A percentile compares a stretch with the other conserved stretches of the same genome.
phyloP scores from a whole-genome alignment of 495 filamentous ascomycete genomes.

The Margaritispora aquatica region DNA sequence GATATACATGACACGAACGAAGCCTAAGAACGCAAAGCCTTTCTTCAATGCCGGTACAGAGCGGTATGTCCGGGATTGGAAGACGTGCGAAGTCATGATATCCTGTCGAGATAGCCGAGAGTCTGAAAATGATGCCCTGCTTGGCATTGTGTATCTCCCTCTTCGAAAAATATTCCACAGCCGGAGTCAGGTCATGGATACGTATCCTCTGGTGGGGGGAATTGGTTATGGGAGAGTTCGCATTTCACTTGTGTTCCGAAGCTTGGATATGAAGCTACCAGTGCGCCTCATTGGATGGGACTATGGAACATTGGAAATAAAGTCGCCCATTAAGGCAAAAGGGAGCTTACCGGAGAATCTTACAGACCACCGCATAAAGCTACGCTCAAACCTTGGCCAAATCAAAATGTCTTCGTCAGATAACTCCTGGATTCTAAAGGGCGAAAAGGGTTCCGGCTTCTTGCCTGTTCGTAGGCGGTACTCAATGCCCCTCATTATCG shows the following conservation, averaged over 20 bases:
- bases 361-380: slow-evolving; percentile 41
- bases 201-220: slow-evolving; percentile 54
- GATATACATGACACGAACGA: slow-evolving; percentile 63
- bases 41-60: slow-evolving; percentile 78
- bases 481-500: slow-evolving; percentile 48
- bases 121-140: slow-evolving; percentile 57
- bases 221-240: slow-evolving; percentile 63
- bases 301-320: slow-evolving; percentile 58
- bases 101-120: slow-evolving; percentile 58
- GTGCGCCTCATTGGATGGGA: slow-evolving; percentile 55
- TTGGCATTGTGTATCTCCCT: slow-evolving; percentile 62
- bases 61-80: slow-evolving; percentile 62
- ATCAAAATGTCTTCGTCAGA: slow-evolving; percentile 47
- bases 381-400: slow-evolving; percentile 44
- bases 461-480: slow-evolving; percentile 59
- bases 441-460: slow-evolving; percentile 33
- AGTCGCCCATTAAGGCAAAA: slow-evolving; percentile 28
- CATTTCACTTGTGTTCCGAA: slow-evolving; percentile 64
- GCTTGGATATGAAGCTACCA: slow-evolving; percentile 51
- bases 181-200: slow-evolving; percentile 53
- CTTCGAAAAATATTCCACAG: slow-evolving; percentile 49
- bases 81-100: slow-evolving; percentile 55
- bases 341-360: slow-evolving; percentile 37
- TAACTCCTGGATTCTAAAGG: slow-evolving; percentile 28
- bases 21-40: slow-evolving; percentile 69